Evolutionary conservation across 345 rosid genomes (phyloP), one percentile per base, ranked within the genome.

Genomic region (Chamaenerion angustifolium): DNA sequence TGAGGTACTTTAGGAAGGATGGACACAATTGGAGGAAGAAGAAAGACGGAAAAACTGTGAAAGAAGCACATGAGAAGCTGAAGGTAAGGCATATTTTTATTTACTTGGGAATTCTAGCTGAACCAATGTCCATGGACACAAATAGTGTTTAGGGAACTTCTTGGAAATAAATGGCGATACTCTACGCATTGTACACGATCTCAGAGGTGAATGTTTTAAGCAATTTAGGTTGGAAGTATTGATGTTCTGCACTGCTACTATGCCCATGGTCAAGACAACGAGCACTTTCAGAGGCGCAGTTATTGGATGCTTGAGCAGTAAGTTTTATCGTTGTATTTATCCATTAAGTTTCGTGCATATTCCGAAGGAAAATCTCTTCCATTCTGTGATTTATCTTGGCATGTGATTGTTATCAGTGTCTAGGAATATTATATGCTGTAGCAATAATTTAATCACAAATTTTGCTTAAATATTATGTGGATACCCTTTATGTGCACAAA

Each of bases 281-380:
- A 81, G 63, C 77, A 67, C 57, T 89, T 89, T 61, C 97, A 89
- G 71, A 81, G 97, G 56, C 97, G 97, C 59, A 75, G 95, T 71
- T 89, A 89, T 56, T 89, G 95, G 97, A 77, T 83, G 95, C 97
- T 89, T 68, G 85, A 89, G 56, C 71, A 64, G 95, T 89, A 66
- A 75, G 93, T 45, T 51, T 48, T 55, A 37, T 6, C 27, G 10
- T 27, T 47, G 9, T 54, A 17, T 43, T 17, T 8, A 50, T 13
- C 16, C 8, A 11, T 50, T 14, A 14, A 27, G 54, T 14, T 35
- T 35, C 37, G 37, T 31, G 37, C 37, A 31, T 31, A 31, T 8
- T 4, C 37, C 7, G 27, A 31, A 31, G 37, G 8, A 31, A 31
- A 31, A 31, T 31, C 37, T 31, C 37, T 31, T 4, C 25, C 25